Evolutionary conservation across 345 rosid species (phyloP), one percentile per base, ranked within the genome.

Genomic region (Dovyalis caffra): DNA sequence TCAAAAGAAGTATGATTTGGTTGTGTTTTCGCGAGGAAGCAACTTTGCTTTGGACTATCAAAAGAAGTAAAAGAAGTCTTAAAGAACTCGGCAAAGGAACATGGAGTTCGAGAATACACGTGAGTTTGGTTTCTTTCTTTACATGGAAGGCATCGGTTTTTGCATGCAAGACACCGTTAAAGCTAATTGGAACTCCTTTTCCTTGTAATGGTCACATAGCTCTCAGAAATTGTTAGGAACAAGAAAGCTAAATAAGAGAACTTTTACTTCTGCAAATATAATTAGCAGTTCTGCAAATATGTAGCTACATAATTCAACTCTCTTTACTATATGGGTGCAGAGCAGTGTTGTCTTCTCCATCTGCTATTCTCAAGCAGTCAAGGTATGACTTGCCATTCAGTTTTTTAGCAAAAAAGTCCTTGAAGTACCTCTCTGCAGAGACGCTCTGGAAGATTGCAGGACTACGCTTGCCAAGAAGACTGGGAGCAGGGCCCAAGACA

Each of bases 301-400:
- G 47, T 12, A 40, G 47, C 47, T 40, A 2, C 2, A 40, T 12
- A 40, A 3, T 40, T 40, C 47, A 40, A 12, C 45, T 40, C 45
- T 40, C 45, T 40, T 40, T 10, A 11, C 45, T 40, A 2, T 11
- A 40, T 40, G 15, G 3, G 45, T 11, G 45, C 16, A 40, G 15
- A 12, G 47, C 47, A 40, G 47, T 40, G 47, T 40, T 57, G 53
- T 47, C 33, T 62, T 73, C 26, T 35, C 33, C 71, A 29, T 32
- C 71, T 34, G 2, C 25, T 49, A 79, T 66, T 33, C 77, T 74
- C 82, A 79, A 70, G 76, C 65, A 57, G 8, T 79, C 78, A 53
- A 79, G 72, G 66, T 69, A 79, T 51, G 82, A 74, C 76, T 79
- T 79, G 67, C 82, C 82, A 26, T 75, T 58, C 68, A 79, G 57